Base-by-base conservation (phyloP, 306 rosid genomes). In the Medicago lupulina region DNA sequence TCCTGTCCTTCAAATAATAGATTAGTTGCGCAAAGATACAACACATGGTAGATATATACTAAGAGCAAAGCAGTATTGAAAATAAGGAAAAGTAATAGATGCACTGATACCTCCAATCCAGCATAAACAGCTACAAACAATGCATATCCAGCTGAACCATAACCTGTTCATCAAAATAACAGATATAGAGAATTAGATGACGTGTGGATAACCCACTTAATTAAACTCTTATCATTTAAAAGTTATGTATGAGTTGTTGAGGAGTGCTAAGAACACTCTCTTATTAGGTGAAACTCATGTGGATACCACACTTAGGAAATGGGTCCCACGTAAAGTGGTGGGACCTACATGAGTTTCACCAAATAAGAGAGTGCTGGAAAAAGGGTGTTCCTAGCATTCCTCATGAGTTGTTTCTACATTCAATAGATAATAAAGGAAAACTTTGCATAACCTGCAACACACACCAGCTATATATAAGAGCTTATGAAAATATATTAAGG, bases 101-200 rank as follows among this genome's bases (percentile, higher is more conserved):
- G 60, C 62, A 67, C 15, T 41, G 81, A 36, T 86, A 95, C 98
- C 86, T 96, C 99, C 81, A 96, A 71, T 85, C 97, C 99, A 28
- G 98, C 99, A 89, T 92, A 96, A 78, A 85, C 99, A 1, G 97
- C 97, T 15, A 96, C 87, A 49, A 96, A 96, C 63, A 96, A 73
- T 17, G 99, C 99, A 77, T 96, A 96, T 55, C 99, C 99, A 76
- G 90, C 91, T 8, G 96, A 91, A 73, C 99, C 99, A 85, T 96
- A 96, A 79, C 98, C 98, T 93, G 90, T 50, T 70, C 71, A 68
- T 57, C 58, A 68, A 70, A 23, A 23, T 11, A 85, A 80, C 82
- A 57, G 44, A 19, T 2, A 55, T 0, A 79, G 7, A 47, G 70
- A 54, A 59, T 80, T 13, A 68, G 44, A 67, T 21, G 9, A 16